Percentiles rank a stretch among this genome's conserved stretches.
Conservation (phyloP, 73 alveolate genomes). For the Paramecium primaurelia region DNA sequence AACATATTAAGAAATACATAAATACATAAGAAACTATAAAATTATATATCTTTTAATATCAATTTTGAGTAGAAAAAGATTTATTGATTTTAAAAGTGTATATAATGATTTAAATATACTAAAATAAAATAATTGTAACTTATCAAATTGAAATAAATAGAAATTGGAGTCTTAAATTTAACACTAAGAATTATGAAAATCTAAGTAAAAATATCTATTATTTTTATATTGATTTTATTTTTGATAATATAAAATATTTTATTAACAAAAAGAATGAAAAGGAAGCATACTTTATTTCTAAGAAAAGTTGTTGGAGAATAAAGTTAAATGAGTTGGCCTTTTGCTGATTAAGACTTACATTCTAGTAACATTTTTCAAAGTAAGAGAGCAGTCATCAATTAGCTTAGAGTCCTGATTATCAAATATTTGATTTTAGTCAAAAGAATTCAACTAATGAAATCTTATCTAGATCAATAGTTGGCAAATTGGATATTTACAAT, state of each 20-base stretch:
- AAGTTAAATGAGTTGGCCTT: constrained; percentile 22
- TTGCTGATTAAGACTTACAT: neutral
- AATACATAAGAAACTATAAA: neutral
- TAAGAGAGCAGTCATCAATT: neutral
- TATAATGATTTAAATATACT: no score
- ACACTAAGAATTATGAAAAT: no score
- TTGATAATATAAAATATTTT: neutral
- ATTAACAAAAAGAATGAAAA: neutral
- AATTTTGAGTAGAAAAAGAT: neutral
- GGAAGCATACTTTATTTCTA: neutral
- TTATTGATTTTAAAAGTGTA: no score
- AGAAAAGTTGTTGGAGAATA: neutral
- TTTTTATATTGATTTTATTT: no score
- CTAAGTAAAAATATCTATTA: neutral
- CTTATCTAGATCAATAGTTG: neutral
- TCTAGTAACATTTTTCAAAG: neutral
- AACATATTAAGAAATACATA: neutral
- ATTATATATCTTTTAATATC: neutral
- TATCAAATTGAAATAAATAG: neutral
- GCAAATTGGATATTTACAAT: neutral
- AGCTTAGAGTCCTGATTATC: constrained; percentile 22
- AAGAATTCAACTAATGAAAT: neutral
- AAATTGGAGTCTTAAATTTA: neutral
- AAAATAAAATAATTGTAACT: no score
- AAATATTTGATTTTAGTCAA: neutral